Percentiles rank a stretch among this genome's conserved stretches.
phyloP scores from a whole-genome alignment of 208 protist species.

The Spongospora subterranea region DNA sequence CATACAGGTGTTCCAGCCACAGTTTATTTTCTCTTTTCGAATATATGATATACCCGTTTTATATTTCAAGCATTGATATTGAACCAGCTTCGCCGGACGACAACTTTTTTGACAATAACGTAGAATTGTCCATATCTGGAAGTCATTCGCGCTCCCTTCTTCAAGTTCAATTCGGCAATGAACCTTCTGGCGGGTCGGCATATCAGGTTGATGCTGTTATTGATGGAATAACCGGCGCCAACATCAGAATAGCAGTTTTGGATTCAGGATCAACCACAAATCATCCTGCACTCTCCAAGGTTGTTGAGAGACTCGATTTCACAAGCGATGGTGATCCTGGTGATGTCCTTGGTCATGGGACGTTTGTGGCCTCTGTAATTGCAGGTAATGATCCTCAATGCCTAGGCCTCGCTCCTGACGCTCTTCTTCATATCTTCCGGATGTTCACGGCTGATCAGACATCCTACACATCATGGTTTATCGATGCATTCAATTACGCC shows the following conservation, averaged over 20 bases:
- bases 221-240: conserved; percentile 49
- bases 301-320: conserved; percentile 80
- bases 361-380: conserved; percentile 90
- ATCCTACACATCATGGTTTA: conserved; percentile 89
- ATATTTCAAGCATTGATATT: too few relatives aligned
- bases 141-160: too few relatives aligned
- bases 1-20: too few relatives aligned
- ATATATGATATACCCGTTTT: too few relatives aligned
- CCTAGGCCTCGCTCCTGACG: conserved; percentile 88
- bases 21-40: too few relatives aligned
- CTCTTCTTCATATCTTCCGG: conserved; percentile 85
- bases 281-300: conserved; percentile 71
- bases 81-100: too few relatives aligned
- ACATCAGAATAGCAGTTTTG: conserved; percentile 82
- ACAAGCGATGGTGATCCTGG: conserved; percentile 78
- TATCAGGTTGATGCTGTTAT: neutral
- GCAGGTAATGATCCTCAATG: conserved; percentile 78
- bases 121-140: too few relatives aligned
- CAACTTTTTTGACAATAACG: too few relatives aligned
- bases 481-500: conserved; percentile 92
- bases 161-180: too few relatives aligned
- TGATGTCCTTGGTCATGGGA: conserved; percentile 90
- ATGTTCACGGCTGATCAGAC: conserved; percentile 84
- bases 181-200: too few relatives aligned
- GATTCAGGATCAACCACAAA: conserved; percentile 82